These are phyloP conservation scores for Pueraria montana DNA, from an alignment of 306 rosid genomes.

Conservation along the genomic window DNA sequence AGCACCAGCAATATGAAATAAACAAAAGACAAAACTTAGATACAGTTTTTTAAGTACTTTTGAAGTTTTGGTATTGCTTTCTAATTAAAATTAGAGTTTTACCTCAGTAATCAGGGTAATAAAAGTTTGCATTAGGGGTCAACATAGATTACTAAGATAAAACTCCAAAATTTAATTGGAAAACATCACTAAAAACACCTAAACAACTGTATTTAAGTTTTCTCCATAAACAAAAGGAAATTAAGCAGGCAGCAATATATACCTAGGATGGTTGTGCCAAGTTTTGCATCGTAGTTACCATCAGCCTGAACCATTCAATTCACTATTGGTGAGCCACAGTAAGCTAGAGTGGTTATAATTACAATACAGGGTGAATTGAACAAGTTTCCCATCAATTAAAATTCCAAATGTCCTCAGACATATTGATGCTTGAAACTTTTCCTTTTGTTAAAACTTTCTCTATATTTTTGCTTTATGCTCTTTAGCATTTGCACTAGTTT, in stretches of 20 bases:
- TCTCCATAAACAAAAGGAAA: not conserved
- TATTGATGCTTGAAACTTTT: not conserved
- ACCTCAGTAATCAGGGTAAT: not conserved
- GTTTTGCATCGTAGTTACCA: conserved; percentile 83
- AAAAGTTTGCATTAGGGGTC: not conserved
- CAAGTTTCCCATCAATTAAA: conserved; percentile 10
- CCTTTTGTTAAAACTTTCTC: conserved; percentile 16
- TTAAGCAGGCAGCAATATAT: not conserved
- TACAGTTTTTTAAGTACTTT: not conserved
- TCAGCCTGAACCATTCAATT: conserved; percentile 73
- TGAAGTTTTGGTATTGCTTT: not conserved
- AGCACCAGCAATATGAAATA: not conserved
- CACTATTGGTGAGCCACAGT: conserved; percentile 40
- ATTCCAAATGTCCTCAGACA: not conserved
- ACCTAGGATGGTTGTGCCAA: conserved; percentile 93
- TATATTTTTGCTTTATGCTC: conserved; percentile 2
- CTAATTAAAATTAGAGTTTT: not conserved
- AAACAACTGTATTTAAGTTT: not conserved
- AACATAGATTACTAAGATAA: not conserved
- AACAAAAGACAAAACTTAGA: not conserved
- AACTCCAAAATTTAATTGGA: not conserved
- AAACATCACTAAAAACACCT: not conserved
- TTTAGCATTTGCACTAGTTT: conserved; percentile 22
- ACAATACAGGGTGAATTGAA: not conserved
- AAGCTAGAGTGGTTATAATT: not conserved